A percentile compares a stretch with the other conserved stretches of the same genome.
phyloP scores from a whole-genome alignment of 2,329 filamentous ascomycete genomes.

The Stagonosporopsis tanaceti region DNA sequence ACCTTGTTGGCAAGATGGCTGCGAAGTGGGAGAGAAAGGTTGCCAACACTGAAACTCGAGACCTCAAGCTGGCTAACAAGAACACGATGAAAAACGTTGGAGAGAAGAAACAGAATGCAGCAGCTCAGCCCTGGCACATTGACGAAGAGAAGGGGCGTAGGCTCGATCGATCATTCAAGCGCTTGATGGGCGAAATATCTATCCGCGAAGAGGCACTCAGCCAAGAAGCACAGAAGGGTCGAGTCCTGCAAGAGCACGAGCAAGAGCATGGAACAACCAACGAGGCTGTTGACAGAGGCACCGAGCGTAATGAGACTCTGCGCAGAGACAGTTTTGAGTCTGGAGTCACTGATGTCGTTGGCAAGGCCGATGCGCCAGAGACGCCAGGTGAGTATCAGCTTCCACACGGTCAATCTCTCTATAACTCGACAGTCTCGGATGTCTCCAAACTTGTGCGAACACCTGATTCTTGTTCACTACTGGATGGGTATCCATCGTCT shows the following conservation, averaged over 20 bases:
- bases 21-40: background rate
- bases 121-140: background rate
- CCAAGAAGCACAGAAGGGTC: background rate
- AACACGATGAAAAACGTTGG: too few species aligned
- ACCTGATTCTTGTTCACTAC: background rate
- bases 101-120: background rate
- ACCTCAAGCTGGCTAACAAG: background rate
- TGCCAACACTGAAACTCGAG: background rate
- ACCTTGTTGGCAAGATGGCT: background rate
- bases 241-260: background rate
- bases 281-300: background rate
- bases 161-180: background rate
- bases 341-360: background rate
- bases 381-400: background rate
- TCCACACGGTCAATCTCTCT: background rate
- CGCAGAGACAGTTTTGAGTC: background rate
- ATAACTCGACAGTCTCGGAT: background rate
- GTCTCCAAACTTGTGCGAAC: too few species aligned
- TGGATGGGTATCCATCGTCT: background rate
- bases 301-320: background rate
- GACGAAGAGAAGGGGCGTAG: background rate
- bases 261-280: background rate
- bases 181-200: background rate
- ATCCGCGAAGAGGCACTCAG: background rate
- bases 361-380: background rate